A percentile compares a stretch with the other conserved stretches of the same genome.
phyloP scores from a whole-genome alignment of 2,329 filamentous ascomycete species.

The Hirsutella rhossiliensis region DNA sequence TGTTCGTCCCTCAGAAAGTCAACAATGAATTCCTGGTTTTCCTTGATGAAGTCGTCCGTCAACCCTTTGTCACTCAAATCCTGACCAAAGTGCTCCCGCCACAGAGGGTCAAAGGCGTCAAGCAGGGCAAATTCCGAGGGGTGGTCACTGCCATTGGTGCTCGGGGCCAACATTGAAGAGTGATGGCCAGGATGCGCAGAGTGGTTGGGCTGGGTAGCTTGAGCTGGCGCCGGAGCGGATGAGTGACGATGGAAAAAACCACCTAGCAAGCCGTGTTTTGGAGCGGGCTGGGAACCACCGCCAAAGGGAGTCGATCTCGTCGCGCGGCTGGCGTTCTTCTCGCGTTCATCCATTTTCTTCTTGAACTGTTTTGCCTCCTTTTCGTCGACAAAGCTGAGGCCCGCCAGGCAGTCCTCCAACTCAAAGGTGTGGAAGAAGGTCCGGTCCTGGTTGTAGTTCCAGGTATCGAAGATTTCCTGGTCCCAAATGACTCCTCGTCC shows the following conservation, averaged over 20 bases:
- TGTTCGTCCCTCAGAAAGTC: constrained; percentile 50
- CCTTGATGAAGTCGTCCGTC: constrained; percentile 54
- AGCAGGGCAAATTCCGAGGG: constrained; percentile 48
- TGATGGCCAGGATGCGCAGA: constrained; percentile 32
- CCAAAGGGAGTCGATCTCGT: constrained; percentile 70
- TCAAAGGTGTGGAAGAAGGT: constrained; percentile 98
- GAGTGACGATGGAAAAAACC: constrained; percentile 52
- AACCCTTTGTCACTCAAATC: constrained; percentile 50
- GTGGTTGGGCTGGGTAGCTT: constrained; percentile 34
- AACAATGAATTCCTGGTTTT: constrained; percentile 58
- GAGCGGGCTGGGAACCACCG: constrained; percentile 27
- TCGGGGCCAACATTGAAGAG: constrained; percentile 28
- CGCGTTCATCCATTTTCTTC: constrained; percentile 93
- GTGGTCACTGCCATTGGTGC: constrained; percentile 30
- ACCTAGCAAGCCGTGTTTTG: constrained; percentile 40
- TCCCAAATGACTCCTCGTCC: constrained; percentile 88
- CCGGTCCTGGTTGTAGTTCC: constrained; percentile 90
- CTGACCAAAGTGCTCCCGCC: constrained; percentile 54
- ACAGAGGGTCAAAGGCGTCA: constrained; percentile 52
- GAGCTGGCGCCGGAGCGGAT: constrained; percentile 44
- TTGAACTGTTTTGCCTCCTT: constrained; percentile 95
- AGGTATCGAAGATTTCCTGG: constrained; percentile 93
- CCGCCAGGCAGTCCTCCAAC: constrained; percentile 82
- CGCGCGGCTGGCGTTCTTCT: constrained; percentile 88
- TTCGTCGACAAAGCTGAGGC: constrained; percentile 86